Evolutionary conservation across 495 filamentous ascomycete species (phyloP), one percentile per base, ranked within the genome.

Genomic region (Neurospora sp.): DNA sequence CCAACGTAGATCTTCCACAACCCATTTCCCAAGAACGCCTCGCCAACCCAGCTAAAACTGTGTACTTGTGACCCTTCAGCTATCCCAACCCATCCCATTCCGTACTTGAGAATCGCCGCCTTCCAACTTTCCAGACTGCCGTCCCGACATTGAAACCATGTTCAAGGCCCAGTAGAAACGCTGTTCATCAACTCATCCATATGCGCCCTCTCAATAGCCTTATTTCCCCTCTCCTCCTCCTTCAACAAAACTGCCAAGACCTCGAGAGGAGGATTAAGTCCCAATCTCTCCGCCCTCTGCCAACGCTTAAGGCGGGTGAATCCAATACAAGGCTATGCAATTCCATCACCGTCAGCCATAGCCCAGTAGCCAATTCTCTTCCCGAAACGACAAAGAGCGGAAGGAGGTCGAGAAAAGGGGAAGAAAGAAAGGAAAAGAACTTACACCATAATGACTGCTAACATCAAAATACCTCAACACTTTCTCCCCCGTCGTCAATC

Each of bases 391-490:
- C 59, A 69, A 27, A 65, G 22, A 11, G 16, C 9, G 35, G 37
- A 35, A 40, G n/a, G 3, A 65, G n/a, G 8, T 20, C 3, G 4
- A 69, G 11, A 46, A 46, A 39, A 61, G 42, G 37, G 9, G 4
- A 12, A 11, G 38, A 35, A 5, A 20, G 69, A 42, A 65, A 39
- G 61, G 38, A 68, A 71, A 71, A 39, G 20, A 90, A 90, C 92
- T 80, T 88, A 97, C 94, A 73, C 96, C 96, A 81, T 92, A 99
- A 80, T 97, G 92, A 73, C 85, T 90, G 69, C 89, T 93, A 48
- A 96, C 88, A 79, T 99, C 96, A 81, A 93, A 99, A 77, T 96
- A 91, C 74, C 95, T 83, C 74, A 95, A 83, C 65, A 97, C 90
- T 85, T 93, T 94, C 86, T 98, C 96, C 53, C 91, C 85, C 11